Evolutionary conservation across 1,284 basidiomycete species (phyloP), one percentile per base, ranked within the genome.

Genomic region (Leccinum cinnamomeum): DNA sequence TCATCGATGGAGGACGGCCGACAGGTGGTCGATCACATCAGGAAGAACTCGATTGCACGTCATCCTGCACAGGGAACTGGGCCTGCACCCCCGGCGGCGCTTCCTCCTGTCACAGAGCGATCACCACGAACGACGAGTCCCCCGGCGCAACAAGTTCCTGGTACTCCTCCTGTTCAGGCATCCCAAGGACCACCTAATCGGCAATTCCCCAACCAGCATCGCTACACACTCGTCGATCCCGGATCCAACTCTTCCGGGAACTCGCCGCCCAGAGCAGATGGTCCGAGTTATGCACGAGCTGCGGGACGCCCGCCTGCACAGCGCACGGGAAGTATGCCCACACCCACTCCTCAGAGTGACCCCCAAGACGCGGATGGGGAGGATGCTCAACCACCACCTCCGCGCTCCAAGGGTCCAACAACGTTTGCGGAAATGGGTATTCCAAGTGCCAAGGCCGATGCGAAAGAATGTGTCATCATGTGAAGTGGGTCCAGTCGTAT

Each of bases 401-500:
- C 20, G 33, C 65, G 62, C 10, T 44, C 12, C 54, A 79, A 79
- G 66, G 83, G 85, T 7, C 87, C 92, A 2, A 81, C 89, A 70
- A 96, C 93, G 53, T 97, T 97, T 76, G 91, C 89, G 39, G 95
- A 97, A 80, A 96, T 97, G 94, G 94, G 94, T 0, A 89, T 94
- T 69, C 81, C 85, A 56, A 86, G 88, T 16, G 84, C 82, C 50
- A 91, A 89, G 69, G 83, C 85, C 56, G 86, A 93, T 70, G 85
- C 91, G 28, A 88, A 93, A 72, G 89, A 93, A 0, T 96, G 93
- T 78, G 77, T 90, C 50, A 82, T 94, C 65, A 94, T 94, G 91
- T 94, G 69, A 79, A 44, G 18, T 14, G 14, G 11, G 14, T 20
- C 44, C 18, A 12, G 18, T 46, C 44, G 18, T 18, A 20, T 30